Evolutionary conservation across 2,329 filamentous ascomycete species (phyloP).

Genomic region (Colletotrichum lupini): DNA sequence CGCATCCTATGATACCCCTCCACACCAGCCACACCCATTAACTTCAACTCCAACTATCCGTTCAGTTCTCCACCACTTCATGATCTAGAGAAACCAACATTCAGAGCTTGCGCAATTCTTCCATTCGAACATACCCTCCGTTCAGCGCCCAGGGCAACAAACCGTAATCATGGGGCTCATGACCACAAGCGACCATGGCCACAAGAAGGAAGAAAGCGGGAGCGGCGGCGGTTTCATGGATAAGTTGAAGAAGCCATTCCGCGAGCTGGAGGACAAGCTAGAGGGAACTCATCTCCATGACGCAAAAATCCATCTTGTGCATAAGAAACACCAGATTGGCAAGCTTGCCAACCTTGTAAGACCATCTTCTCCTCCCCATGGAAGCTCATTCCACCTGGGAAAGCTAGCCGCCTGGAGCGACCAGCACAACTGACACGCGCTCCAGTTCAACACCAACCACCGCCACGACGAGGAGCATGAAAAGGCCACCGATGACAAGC

Average conservation of each 20-base stretch:
- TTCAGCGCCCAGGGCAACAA: not conserved
- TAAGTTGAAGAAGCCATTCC: conserved; percentile 61
- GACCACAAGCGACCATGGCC: conserved; percentile 19
- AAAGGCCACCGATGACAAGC: conserved; percentile 82
- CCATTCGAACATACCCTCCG: not conserved
- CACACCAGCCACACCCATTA: not conserved
- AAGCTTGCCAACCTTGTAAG: conserved; percentile 71
- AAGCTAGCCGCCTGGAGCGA: not conserved
- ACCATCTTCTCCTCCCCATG: not conserved
- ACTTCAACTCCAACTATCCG: not conserved
- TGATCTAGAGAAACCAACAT: conserved; percentile 15
- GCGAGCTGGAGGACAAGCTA: conserved; percentile 63
- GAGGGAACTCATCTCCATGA: conserved; percentile 65
- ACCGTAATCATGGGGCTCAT: conserved; percentile 23
- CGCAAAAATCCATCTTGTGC: conserved; percentile 65
- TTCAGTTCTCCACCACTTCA: not conserved
- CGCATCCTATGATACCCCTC: conserved; percentile 22
- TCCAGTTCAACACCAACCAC: conserved; percentile 83
- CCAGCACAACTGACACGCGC: conserved; percentile 17
- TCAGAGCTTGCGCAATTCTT: not conserved
- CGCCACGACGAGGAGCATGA: conserved; percentile 96
- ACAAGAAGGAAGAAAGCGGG: conserved; percentile 38
- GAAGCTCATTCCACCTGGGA: not conserved
- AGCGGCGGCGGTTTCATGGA: conserved; percentile 51
- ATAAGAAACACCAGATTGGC: conserved; percentile 74